Percentiles rank a stretch among this genome's conserved stretches.
phyloP scores from a whole-genome alignment of 345 rosid genomes.

The Eucalyptus curtisii region DNA sequence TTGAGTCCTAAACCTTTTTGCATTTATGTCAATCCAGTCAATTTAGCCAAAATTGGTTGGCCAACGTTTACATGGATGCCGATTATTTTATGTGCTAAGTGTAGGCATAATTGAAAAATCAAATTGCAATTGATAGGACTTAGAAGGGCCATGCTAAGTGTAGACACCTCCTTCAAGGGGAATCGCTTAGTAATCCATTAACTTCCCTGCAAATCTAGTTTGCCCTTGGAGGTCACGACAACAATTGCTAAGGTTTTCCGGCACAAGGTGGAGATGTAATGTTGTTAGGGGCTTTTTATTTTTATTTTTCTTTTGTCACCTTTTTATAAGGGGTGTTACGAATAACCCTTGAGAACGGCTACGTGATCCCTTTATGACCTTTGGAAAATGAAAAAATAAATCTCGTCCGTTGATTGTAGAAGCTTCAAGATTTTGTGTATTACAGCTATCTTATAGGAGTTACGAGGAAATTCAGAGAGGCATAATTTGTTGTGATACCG shows the following conservation, averaged over 20 bases:
- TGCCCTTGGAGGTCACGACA: neutral
- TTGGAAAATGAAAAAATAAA: no score
- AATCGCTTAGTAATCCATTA: neutral
- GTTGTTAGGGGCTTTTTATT: neutral
- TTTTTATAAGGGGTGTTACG: neutral
- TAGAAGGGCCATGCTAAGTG: no score
- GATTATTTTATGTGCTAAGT: no score
- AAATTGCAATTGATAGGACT: no score
- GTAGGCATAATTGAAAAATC: no score
- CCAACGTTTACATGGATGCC: rapidly evolving
- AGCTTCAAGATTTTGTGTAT: no score
- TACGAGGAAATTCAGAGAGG: no score
- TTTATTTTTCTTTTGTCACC: neutral
- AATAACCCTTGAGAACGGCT: neutral
- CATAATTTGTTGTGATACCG: no score
- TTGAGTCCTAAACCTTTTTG: no score
- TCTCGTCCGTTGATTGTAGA: no score
- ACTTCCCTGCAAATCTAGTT: rapidly evolving
- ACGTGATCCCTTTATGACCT: neutral
- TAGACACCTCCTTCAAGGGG: neutral
- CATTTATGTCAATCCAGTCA: rapidly evolving
- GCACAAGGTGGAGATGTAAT: neutral
- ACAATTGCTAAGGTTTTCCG: neutral
- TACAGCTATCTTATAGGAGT: no score
- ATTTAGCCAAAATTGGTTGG: no score